Conservation (phyloP, 2,329 filamentous ascomycete species). For the Curvularia eragrostidis region DNA sequence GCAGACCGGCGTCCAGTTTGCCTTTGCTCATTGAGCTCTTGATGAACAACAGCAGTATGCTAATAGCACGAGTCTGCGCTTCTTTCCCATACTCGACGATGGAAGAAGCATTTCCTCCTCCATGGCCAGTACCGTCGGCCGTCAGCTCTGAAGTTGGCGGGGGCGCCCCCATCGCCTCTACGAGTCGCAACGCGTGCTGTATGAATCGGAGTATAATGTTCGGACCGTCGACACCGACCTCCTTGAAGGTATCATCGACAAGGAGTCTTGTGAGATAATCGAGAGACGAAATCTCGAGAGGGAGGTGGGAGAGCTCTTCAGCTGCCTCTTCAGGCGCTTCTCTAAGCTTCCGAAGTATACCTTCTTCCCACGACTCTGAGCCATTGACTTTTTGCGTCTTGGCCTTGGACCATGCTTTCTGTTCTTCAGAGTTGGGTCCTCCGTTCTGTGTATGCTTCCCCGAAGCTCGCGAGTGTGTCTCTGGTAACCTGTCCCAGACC, state of each 20-base stretch:
- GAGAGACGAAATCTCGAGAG: conserved; percentile 47
- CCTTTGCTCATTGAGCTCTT: conserved; percentile 47
- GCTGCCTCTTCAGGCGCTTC: conserved; percentile 32
- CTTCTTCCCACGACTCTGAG: conserved; percentile 31
- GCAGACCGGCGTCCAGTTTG: conserved; percentile 36
- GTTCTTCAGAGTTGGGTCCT: neutral
- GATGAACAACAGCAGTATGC: conserved; percentile 49
- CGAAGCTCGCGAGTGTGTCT: conserved; percentile 12
- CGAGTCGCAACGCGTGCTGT: conserved; percentile 47
- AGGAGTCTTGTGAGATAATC: conserved; percentile 51
- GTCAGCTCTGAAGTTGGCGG: conserved; percentile 9
- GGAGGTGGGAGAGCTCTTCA: conserved; percentile 44
- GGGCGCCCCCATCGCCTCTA: conserved; percentile 40
- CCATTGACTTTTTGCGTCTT: neutral
- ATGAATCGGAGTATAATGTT: conserved; percentile 45
- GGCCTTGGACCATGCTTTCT: neutral
- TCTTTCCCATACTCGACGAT: conserved; percentile 40
- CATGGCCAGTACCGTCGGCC: conserved; percentile 8
- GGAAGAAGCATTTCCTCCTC: conserved; percentile 3
- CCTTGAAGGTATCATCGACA: conserved; percentile 30
- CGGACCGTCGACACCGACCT: conserved; percentile 35
- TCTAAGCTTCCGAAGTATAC: conserved; percentile 28
- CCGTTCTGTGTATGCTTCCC: neutral
- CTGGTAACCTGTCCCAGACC: conserved; percentile 41
- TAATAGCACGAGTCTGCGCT: conserved; percentile 47